Conservation (phyloP, 345 rosid species). For the Lagerstroemia speciosa region DNA sequence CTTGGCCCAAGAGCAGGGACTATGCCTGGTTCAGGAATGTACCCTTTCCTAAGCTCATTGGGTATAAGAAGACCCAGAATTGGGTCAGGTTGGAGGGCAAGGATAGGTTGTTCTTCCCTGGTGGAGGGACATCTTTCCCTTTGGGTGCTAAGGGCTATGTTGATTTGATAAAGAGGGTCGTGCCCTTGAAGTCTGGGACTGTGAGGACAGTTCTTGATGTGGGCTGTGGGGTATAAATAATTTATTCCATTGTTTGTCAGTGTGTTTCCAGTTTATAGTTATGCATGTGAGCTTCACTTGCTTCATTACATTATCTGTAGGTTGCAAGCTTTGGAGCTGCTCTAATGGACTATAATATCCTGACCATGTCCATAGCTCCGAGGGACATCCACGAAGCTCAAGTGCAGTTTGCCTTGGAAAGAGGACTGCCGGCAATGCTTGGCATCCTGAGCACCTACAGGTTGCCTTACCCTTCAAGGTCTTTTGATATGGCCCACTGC, state of each 20-base stretch:
- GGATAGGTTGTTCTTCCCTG: slow-evolving; percentile 45
- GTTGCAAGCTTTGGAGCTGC: slow-evolving; percentile 75
- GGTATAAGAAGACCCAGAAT: slow-evolving; percentile 50
- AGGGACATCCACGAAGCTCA: slow-evolving; percentile 71
- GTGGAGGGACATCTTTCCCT: slow-evolving; percentile 71
- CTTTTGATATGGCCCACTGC: slow-evolving; percentile 72
- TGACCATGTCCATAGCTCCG: slow-evolving; percentile 77
- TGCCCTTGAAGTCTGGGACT: slow-evolving; percentile 48
- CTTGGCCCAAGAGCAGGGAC: slow-evolving; percentile 57
- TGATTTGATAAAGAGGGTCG: slow-evolving; percentile 29
- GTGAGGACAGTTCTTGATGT: slow-evolving; percentile 56
- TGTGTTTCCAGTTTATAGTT: not conserved
- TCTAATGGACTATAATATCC: slow-evolving; percentile 37
- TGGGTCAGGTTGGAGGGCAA: slow-evolving; percentile 45
- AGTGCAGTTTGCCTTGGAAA: slow-evolving; percentile 62
- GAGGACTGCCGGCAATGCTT: slow-evolving; percentile 67
- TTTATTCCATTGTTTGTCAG: not conserved
- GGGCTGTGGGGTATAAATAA: slow-evolving; percentile 56
- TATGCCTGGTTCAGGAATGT: slow-evolving; percentile 52
- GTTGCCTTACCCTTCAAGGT: slow-evolving; percentile 53
- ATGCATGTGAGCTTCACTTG: not conserved
- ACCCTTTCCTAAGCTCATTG: slow-evolving; percentile 39
- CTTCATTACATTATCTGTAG: slow-evolving; percentile 19
- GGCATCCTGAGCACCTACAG: slow-evolving; percentile 50
- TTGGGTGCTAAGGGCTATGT: slow-evolving; percentile 50